Base-by-base conservation (phyloP, 371 early-diverging fungal genomes). In the Mortierella polycephala region DNA sequence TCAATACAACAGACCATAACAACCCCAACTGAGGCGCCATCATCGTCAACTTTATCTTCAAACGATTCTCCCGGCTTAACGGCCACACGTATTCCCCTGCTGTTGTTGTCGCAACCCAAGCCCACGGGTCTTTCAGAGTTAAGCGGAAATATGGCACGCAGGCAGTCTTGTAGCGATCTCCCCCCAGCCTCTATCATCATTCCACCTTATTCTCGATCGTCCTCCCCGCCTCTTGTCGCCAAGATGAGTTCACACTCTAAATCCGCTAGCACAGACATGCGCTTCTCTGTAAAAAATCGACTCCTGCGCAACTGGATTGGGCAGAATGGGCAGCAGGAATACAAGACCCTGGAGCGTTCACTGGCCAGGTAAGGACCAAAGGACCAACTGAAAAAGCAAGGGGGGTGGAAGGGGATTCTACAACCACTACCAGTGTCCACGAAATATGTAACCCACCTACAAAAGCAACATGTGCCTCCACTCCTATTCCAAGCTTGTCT, bases 241-340 rank as follows among this genome's bases (percentile, higher is more conserved):
- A 77, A 71, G 39, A 57, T 58, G 53, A 61, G 37, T 57, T 69
- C 73, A 2, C 79, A 77, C 56, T 71, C 79, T 12, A 72, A 72
- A 61, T 72, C 79, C 3, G 62, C 63, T 23, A 72, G 79, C 62
- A 69, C 57, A 13, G 79, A 72, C 41, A 77, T 72, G 72, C 73
- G 79, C 10, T 53, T 72, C 7, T 67, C 77, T 12, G 79, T 77
- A 23, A 77, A 77, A 66, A 72, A 51, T 52, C 72, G 79, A 18
- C 69, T 77, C 30, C 66, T 77, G 65, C 72, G 79, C 41, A 77
- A 77, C 41, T 72, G 68, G 69, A 77, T 77, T 21, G 72, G 79
- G 11, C 69, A 71, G 51, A 69, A 39, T 57, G 79, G 79, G 5
- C 79, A 67, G 41, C 79, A 77, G 42, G 73, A 77, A 42, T 77